A percentile compares a stretch with the other conserved stretches of the same genome.
These are phyloP conservation scores for Neurospora sp. DNA, from an alignment of 495 filamentous ascomycete genomes.

Conservation along the genomic window DNA sequence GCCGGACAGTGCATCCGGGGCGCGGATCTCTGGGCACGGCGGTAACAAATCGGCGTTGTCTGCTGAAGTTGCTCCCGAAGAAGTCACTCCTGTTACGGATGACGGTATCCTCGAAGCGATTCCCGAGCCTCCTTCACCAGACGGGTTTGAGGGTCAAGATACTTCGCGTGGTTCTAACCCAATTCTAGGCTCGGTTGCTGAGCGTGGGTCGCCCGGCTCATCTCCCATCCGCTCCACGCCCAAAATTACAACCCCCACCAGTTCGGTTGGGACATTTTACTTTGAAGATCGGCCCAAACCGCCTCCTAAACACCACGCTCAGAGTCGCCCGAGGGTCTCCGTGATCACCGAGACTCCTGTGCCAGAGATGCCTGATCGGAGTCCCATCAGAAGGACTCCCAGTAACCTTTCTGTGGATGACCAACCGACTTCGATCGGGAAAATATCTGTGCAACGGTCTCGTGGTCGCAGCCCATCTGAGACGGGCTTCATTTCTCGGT, in stretches of 20 bases:
- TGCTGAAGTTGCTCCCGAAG: neutral
- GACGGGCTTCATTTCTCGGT: neutral
- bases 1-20: conserved; percentile 10
- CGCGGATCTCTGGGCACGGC: conserved; percentile 7
- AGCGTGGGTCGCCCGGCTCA: conserved; percentile 9
- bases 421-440: conserved; percentile 23
- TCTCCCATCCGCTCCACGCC: conserved; percentile 16
- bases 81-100: neutral
- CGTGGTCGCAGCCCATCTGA: conserved; percentile 14
- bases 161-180: neutral
- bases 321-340: neutral
- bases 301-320: conserved; percentile 13
- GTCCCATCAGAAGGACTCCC: conserved; percentile 18
- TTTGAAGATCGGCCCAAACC: conserved; percentile 22
- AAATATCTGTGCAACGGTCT: conserved; percentile 21
- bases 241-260: conserved; percentile 24
- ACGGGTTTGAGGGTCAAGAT: neutral
- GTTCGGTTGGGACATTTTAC: conserved; percentile 14
- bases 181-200: conserved; percentile 3
- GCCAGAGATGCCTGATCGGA: conserved; percentile 25
- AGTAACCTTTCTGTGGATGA: conserved; percentile 13
- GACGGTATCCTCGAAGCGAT: neutral
- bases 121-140: neutral
- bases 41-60: conserved; percentile 14
- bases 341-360: neutral